These are phyloP conservation scores for Venturia oleaginea DNA, from an alignment of 2,329 filamentous ascomycete species.

Conservation along the genomic window DNA sequence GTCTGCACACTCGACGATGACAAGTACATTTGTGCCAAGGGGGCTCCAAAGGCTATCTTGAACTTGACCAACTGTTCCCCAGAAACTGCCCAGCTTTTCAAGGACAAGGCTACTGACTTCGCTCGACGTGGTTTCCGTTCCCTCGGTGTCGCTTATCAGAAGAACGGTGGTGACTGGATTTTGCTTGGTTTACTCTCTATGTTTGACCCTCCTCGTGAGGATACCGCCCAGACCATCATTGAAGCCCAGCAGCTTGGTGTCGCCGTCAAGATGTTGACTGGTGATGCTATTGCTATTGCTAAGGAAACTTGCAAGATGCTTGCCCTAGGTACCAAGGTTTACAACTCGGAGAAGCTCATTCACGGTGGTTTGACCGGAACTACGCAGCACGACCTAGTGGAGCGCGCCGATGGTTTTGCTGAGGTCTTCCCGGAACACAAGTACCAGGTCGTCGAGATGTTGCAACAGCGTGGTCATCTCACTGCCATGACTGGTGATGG, in stretches of 20 bases:
- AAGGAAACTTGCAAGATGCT: constrained; percentile 80
- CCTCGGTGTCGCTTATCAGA: constrained; percentile 69
- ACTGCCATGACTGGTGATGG: constrained; percentile 70
- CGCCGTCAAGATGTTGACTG: constrained; percentile 73
- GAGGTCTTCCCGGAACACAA: constrained; percentile 70
- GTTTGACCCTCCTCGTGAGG: constrained; percentile 71
- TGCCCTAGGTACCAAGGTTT: constrained; percentile 69
- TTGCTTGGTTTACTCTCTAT: constrained; percentile 69
- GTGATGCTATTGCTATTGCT: constrained; percentile 69
- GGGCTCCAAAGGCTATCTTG: constrained; percentile 67
- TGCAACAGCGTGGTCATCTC: constrained; percentile 63
- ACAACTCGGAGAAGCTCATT: constrained; percentile 70
- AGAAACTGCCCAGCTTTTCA: constrained; percentile 57
- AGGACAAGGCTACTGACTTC: constrained; percentile 64
- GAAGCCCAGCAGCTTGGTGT: constrained; percentile 70
- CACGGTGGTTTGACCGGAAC: constrained; percentile 65
- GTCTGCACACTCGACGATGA: constrained; percentile 61
- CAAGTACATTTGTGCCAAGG: constrained; percentile 65
- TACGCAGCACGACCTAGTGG: constrained; percentile 66
- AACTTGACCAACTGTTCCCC: constrained; percentile 58
- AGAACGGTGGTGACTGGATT: constrained; percentile 65
- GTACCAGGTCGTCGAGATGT: constrained; percentile 67
- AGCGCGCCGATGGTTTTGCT: constrained; percentile 64
- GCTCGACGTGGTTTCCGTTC: constrained; percentile 73
- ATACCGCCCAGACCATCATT: constrained; percentile 69